These are phyloP conservation scores for Salix viminalis DNA, from an alignment of 345 rosid species.

Conservation along the genomic window DNA sequence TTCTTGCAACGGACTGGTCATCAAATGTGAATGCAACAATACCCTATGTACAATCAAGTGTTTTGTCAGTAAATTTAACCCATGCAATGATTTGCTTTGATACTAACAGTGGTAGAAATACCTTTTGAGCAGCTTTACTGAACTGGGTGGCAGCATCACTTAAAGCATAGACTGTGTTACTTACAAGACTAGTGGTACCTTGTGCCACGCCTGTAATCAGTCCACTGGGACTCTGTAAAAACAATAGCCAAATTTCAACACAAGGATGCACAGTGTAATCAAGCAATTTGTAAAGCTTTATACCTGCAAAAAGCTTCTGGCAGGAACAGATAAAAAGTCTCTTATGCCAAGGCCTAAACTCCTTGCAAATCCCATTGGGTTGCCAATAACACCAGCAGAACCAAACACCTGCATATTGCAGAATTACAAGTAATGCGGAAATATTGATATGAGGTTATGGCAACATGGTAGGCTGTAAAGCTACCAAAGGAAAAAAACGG, in stretches of 20 bases:
- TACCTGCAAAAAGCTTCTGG: slow-evolving; percentile 71
- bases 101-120: slow-evolving; percentile 26
- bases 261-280: neutral
- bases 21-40: slow-evolving; percentile 92
- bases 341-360: slow-evolving; percentile 80
- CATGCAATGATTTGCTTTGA: slow-evolving; percentile 3
- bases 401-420: slow-evolving; percentile 68
- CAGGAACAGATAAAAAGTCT: slow-evolving; percentile 88
- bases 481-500: neutral
- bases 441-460: neutral
- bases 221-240: slow-evolving; percentile 77
- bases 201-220: slow-evolving; percentile 86
- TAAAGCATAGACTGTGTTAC: slow-evolving; percentile 84
- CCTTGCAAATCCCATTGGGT: slow-evolving; percentile 95
- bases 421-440: neutral
- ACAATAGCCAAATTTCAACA: slow-evolving; percentile 8
- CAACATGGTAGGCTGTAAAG: neutral
- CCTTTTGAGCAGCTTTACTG: slow-evolving; percentile 98
- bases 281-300: neutral
- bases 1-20: slow-evolving; percentile 76
- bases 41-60: slow-evolving; percentile 47
- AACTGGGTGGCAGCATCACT: slow-evolving; percentile 96
- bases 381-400: slow-evolving; percentile 97
- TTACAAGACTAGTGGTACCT: slow-evolving; percentile 87
- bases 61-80: neutral